Evolutionary conservation across 202 grass and related monocot genomes (phyloP).

Genomic region (Setaria italica): DNA sequence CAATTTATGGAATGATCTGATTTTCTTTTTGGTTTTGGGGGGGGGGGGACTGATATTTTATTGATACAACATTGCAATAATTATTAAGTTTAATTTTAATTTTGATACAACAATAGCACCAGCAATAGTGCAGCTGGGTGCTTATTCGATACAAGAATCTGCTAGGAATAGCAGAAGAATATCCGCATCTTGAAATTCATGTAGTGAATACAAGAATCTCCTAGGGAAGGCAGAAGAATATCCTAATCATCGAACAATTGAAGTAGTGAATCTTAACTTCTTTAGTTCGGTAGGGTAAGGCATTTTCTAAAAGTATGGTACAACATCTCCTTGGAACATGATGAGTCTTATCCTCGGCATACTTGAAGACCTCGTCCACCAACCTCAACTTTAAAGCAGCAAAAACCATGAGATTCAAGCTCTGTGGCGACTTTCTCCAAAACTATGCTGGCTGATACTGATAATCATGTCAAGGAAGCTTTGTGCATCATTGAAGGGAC

Average conservation of each 20-base stretch:
- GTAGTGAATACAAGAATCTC: not conserved
- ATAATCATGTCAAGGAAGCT: conserved; percentile 59
- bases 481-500: not conserved
- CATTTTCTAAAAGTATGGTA: conserved; percentile 35
- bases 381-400: conserved; percentile 78
- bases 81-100: not conserved
- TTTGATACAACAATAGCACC: conserved; percentile 37
- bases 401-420: conserved; percentile 68
- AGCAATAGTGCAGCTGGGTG: not conserved
- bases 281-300: not conserved
- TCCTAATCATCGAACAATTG: conserved; percentile 1
- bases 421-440: conserved; percentile 65
- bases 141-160: conserved; percentile 23
- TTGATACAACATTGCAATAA: conserved; percentile 17
- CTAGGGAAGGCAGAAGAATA: conserved; percentile 1
- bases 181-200: not conserved
- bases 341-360: conserved; percentile 28
- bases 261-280: not conserved
- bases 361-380: conserved; percentile 84
- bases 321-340: conserved; percentile 31
- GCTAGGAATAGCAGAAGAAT: conserved; percentile 16
- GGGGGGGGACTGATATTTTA: not conserved
- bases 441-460: conserved; percentile 56
- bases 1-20: not conserved
- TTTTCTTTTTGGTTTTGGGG: too few relatives aligned